Percentiles rank a stretch among this genome's conserved stretches.
These are phyloP conservation scores for Astrothelium subdiscretum DNA, from an alignment of 495 filamentous ascomycete genomes.

Conservation along the genomic window DNA sequence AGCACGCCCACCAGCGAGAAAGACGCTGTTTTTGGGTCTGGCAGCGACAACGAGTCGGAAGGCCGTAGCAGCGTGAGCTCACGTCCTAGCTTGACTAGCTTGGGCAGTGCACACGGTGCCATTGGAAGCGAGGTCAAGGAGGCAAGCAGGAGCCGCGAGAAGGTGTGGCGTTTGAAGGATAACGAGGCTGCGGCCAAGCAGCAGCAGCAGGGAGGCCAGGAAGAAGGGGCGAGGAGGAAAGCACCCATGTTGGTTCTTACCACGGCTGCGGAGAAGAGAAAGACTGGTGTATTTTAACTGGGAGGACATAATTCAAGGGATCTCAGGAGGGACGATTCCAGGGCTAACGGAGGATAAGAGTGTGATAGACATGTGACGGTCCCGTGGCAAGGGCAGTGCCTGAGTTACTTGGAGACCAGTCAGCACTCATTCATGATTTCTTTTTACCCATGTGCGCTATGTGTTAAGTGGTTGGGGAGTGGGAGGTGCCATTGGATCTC, in stretches of 20 bases:
- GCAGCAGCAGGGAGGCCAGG: background rate
- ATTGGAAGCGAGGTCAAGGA: conserved; percentile 20
- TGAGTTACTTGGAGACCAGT: background rate
- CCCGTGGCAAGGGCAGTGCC: background rate
- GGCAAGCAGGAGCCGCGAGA: background rate
- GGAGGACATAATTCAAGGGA: background rate
- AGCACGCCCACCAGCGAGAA: conserved; percentile 12
- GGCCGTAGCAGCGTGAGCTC: conserved; percentile 16
- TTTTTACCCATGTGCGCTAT: background rate
- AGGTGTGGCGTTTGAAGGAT: background rate
- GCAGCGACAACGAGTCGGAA: conserved; percentile 18
- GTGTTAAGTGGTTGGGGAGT: background rate
- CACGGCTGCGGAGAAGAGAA: background rate
- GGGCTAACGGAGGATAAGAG: background rate
- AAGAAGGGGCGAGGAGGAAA: background rate
- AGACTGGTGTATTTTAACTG: background rate
- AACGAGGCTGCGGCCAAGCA: background rate
- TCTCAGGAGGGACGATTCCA: background rate
- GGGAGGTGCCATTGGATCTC: background rate
- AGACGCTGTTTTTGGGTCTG: conserved; percentile 8
- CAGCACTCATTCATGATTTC: conserved; percentile 1
- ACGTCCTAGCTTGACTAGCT: conserved; percentile 8
- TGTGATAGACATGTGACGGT: background rate
- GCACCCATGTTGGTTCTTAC: background rate
- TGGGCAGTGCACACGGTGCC: conserved; percentile 16